Percentiles rank a stretch among this genome's conserved stretches.
These are phyloP conservation scores for Trichoderma polysporum DNA, from an alignment of 2,329 filamentous ascomycete genomes.

Conservation along the genomic window DNA sequence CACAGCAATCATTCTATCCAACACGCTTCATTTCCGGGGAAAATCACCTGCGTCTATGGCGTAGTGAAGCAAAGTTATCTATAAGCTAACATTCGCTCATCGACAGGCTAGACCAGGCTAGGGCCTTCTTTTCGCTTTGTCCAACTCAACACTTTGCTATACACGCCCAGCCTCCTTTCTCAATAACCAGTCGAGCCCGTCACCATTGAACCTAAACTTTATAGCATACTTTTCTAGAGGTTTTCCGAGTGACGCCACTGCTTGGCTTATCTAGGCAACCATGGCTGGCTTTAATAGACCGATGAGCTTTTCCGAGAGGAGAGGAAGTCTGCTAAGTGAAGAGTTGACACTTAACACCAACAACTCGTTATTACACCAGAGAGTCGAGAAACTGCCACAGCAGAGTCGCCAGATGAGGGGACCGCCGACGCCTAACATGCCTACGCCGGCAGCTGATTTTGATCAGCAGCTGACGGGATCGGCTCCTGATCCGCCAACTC, in stretches of 20 bases:
- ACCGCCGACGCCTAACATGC: conserved; percentile 66
- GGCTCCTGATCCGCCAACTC: conserved; percentile 64
- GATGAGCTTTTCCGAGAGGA: conserved; percentile 60
- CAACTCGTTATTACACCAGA: conserved; percentile 44
- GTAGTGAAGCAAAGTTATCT: not conserved
- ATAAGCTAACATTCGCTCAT: conserved; percentile 6
- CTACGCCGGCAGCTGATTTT: conserved; percentile 61
- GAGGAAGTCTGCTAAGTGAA: conserved; percentile 58
- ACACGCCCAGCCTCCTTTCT: not conserved
- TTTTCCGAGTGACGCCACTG: not conserved
- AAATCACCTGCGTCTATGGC: not conserved
- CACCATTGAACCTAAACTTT: not conserved
- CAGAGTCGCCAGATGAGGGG: conserved; percentile 48
- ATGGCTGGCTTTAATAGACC: conserved; percentile 46
- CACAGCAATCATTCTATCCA: not conserved
- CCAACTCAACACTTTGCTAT: not conserved
- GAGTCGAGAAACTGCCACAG: conserved; percentile 51
- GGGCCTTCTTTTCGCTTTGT: not conserved
- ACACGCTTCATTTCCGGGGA: not conserved
- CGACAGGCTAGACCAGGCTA: conserved; percentile 10
- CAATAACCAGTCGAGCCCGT: not conserved
- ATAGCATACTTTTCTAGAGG: not conserved
- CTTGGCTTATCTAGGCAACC: conserved; percentile 17
- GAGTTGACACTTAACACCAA: conserved; percentile 56
- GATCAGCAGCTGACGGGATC: conserved; percentile 61